Base-by-base conservation (phyloP, 2,329 filamentous ascomycete species). In the Pestalotiopsis sp. region DNA sequence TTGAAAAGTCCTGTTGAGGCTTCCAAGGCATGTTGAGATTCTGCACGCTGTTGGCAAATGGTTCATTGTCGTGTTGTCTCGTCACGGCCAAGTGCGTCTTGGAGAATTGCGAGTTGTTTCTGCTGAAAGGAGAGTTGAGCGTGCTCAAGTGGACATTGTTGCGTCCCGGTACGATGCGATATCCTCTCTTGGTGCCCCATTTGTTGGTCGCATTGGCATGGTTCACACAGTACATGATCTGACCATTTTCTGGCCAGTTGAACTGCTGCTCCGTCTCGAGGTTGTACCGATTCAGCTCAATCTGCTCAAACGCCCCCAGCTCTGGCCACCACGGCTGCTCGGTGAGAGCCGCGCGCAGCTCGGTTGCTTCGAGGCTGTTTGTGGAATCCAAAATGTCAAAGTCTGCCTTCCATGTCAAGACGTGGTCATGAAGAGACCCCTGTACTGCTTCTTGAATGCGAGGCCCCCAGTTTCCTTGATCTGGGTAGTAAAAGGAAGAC, bases 41-140 rank as follows among this genome's bases (percentile, higher is more conserved):
- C 71, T 77, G 77, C 63, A 73, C 71, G 61, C 73, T 75, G 68
- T 82, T 80, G 59, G 76, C 74, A 20, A 79, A 80, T 1, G 78
- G 79, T 73, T 87, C 84, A 0, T 73, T 81, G 71, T 87, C 85
- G 72, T 85, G 81, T 52, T 84, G 83, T 7, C 76, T 73, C 20
- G 80, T 80, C 38, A 85, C 77, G 17, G 78, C 77, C 7, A 85
- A 72, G 69, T 83, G 80, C 17, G 63, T 31, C 63, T 66, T 66
- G 27, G 63, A 66, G 76, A 74, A 49, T 77, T 80, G 4, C 1
- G 74, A 74, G 61, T 78, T 79, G 68, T 75, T 77, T 57, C 74
- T 71, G 14, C 75, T 75, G 71, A 76, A 82, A 6, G 80, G 79
- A 41, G 79, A 82, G 66, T 78, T 73, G 6, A 76, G 63, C 7